These are phyloP conservation scores for Fusarium devonianum DNA, from an alignment of 2,329 filamentous ascomycete genomes.

Conservation along the genomic window DNA sequence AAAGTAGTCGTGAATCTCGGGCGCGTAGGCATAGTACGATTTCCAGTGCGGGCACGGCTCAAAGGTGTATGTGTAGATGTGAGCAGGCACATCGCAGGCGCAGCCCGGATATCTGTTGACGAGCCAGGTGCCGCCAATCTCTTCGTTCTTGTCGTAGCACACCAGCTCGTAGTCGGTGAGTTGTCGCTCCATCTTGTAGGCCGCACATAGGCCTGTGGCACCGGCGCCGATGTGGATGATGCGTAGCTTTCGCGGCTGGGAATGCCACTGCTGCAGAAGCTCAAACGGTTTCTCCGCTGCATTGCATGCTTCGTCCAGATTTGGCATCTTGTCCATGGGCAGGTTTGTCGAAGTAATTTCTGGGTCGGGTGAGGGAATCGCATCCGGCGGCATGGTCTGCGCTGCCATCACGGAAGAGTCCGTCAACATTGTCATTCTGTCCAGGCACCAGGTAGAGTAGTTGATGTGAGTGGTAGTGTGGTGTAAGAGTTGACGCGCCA, in stretches of 20 bases:
- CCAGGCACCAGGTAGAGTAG: too few relatives aligned
- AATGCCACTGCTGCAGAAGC: conserved; percentile 49
- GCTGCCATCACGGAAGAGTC: too few relatives aligned
- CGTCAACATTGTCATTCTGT: too few relatives aligned
- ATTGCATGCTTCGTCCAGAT: too few relatives aligned
- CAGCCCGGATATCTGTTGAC: conserved; percentile 58
- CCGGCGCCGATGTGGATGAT: conserved; percentile 44
- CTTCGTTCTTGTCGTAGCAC: conserved; percentile 46
- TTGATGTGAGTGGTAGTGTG: too few relatives aligned
- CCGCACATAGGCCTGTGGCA: conserved; percentile 41
- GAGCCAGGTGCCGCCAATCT: conserved; percentile 59
- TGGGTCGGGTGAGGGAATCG: too few relatives aligned
- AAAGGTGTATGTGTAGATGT: neutral
- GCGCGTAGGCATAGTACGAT: neutral
- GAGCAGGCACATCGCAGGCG: neutral
- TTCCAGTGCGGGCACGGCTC: neutral
- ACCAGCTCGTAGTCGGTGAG: conserved; percentile 40
- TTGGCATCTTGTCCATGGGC: too few relatives aligned
- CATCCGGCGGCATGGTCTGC: too few relatives aligned
- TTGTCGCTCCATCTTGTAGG: conserved; percentile 40
- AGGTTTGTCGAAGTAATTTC: too few relatives aligned
- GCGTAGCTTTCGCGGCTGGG: conserved; percentile 46
- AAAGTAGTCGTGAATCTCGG: neutral
- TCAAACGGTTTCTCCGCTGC: too few relatives aligned
- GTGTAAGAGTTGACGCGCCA: too few relatives aligned